phyloP scores from a whole-genome alignment of 306 rosid species.

The Vicia sativa region DNA sequence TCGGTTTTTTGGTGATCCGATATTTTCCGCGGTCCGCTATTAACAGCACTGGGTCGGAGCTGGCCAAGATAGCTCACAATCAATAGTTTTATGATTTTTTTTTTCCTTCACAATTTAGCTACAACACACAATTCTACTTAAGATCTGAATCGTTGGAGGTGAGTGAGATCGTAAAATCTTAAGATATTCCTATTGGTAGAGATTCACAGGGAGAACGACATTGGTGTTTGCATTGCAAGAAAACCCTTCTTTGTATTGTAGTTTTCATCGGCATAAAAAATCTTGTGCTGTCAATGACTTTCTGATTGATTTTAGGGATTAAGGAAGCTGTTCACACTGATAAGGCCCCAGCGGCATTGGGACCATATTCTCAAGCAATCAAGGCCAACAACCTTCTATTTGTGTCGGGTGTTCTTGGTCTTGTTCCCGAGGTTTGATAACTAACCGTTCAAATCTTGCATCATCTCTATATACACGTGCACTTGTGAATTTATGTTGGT shows the following conservation, averaged over 20 bases:
- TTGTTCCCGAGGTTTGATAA: constrained; percentile 77
- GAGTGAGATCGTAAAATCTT: too few species aligned
- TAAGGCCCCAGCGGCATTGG: constrained; percentile 94
- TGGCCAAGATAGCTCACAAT: too few species aligned
- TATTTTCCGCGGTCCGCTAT: too few species aligned
- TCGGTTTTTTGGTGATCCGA: too few species aligned
- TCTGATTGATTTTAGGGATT: constrained; percentile 48
- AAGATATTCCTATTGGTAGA: background rate
- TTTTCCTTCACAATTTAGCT: too few species aligned
- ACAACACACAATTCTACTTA: too few species aligned
- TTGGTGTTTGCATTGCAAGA: constrained; percentile 26
- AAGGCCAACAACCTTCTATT: constrained; percentile 76
- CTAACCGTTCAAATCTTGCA: background rate
- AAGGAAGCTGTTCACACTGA: constrained; percentile 87
- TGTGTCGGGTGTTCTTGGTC: constrained; percentile 93
- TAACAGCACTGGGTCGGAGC: too few species aligned
- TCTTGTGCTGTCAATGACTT: background rate
- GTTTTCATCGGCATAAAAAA: constrained; percentile 1
- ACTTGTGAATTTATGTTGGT: constrained; percentile 3
- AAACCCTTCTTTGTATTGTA: background rate
- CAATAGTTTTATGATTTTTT: too few species aligned
- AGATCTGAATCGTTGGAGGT: too few species aligned
- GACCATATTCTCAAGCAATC: constrained; percentile 95
- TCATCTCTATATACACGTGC: background rate
- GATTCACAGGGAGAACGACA: background rate